Conservation (phyloP, 1,139 yeast genomes). For the Kodamaea sp. region DNA sequence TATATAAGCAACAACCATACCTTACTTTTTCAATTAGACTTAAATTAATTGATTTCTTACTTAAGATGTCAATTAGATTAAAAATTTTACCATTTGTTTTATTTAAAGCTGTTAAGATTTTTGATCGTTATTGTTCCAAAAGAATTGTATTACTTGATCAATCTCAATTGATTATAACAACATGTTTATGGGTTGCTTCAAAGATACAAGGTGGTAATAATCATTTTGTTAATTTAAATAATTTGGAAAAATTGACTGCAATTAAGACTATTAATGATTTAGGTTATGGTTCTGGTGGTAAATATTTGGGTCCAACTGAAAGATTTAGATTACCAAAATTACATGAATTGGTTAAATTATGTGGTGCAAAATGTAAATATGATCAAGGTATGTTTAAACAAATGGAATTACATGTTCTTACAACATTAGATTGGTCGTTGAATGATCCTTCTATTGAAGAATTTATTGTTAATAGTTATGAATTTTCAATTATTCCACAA, state of each 20-base stretch:
- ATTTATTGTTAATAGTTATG: conserved; percentile 33
- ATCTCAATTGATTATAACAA: conserved; percentile 59
- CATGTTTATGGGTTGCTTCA: conserved; percentile 65
- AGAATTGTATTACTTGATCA: conserved; percentile 60
- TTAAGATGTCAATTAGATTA: conserved; percentile 56
- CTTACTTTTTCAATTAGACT: conserved; percentile 47
- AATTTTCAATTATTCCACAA: conserved; percentile 24
- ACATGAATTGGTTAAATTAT: conserved; percentile 56
- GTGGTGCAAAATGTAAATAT: conserved; percentile 55
- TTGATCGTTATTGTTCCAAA: conserved; percentile 65
- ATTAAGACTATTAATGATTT: conserved; percentile 39
- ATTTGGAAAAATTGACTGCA: conserved; percentile 27
- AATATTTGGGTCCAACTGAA: conserved; percentile 62
- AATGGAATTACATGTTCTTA: conserved; percentile 51
- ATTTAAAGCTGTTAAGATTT: conserved; percentile 53
- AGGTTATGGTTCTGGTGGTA: conserved; percentile 53
- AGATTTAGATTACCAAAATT: conserved; percentile 63
- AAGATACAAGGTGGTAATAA: conserved; percentile 68
- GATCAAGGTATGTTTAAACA: conserved; percentile 61
- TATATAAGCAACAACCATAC: conserved; percentile 64
- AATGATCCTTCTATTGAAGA: conserved; percentile 58
- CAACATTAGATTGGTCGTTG: conserved; percentile 60
- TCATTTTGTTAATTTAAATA: conserved; percentile 53
- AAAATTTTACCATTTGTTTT: conserved; percentile 59
- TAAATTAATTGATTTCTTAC: conserved; percentile 53